Conservation (phyloP, 2,329 filamentous ascomycete genomes). For the Talaromyces rugulosus region DNA sequence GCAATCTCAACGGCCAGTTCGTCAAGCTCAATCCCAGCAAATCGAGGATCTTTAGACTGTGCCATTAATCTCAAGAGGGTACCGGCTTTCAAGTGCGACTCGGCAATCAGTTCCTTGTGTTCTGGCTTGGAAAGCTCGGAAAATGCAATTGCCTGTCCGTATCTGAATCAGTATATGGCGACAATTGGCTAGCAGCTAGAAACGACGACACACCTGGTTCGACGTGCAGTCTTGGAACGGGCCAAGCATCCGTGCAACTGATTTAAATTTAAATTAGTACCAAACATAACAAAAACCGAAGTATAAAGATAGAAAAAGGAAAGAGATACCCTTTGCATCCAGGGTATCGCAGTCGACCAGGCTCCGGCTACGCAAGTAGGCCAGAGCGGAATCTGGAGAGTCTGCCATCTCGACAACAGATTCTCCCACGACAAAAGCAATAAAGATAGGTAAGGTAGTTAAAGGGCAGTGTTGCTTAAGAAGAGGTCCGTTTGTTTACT, state of each 20-base stretch:
- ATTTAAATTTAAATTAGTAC: background rate
- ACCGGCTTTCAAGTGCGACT: conserved; percentile 21
- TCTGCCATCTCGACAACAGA: conserved; percentile 2
- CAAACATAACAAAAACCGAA: conserved; percentile 9
- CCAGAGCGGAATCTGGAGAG: conserved; percentile 1
- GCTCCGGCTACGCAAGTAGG: conserved; percentile 11
- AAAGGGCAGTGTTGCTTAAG: background rate
- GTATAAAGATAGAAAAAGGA: background rate
- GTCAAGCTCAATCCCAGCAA: conserved; percentile 33
- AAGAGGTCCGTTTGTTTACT: background rate
- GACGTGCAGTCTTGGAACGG: conserved; percentile 53
- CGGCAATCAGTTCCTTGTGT: conserved; percentile 25
- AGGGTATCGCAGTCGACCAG: conserved; percentile 52
- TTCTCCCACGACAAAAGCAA: background rate
- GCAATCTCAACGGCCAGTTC: conserved; percentile 56
- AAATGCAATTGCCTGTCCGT: conserved; percentile 46
- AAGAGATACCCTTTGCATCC: conserved; percentile 41
- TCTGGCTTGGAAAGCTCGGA: conserved; percentile 43
- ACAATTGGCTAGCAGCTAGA: background rate
- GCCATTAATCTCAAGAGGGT: conserved; percentile 32
- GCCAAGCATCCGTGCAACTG: conserved; percentile 44
- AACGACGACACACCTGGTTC: conserved; percentile 41
- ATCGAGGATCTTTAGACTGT: conserved; percentile 27
- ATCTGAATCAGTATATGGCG: background rate
- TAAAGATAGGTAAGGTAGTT: background rate